These are phyloP conservation scores for Solanum chiquidenum DNA, from an alignment of 257 asterid genomes.

Conservation along the genomic window DNA sequence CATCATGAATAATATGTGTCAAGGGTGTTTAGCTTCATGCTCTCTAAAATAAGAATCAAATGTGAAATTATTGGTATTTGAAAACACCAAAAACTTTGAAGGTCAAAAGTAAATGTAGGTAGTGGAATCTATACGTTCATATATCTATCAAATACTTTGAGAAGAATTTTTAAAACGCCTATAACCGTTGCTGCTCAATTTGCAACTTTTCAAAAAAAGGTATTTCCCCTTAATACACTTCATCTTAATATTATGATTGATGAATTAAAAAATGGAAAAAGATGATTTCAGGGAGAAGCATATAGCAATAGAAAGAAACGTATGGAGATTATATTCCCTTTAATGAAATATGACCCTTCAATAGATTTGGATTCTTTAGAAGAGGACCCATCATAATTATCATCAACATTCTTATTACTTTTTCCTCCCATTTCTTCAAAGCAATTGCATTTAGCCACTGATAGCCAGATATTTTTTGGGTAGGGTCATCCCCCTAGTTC, in stretches of 20 bases:
- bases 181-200: not conserved
- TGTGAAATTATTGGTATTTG: not conserved
- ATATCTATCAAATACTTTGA: not conserved
- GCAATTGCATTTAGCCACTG: not conserved
- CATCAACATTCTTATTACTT: not conserved
- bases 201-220: not conserved
- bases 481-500: not conserved
- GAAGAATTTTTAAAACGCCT: not conserved
- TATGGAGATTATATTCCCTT: not conserved
- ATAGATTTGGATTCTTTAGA: conserved; percentile 3
- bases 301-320: not conserved
- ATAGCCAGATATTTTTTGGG: not conserved
- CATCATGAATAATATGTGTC: not conserved
- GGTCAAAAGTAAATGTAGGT: not conserved
- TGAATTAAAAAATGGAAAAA: not conserved
- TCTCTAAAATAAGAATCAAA: not conserved
- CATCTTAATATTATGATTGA: not conserved
- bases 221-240: not conserved
- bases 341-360: not conserved
- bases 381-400: not conserved
- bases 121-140: not conserved
- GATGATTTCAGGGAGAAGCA: not conserved
- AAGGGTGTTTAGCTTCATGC: not conserved
- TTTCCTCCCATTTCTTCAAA: not conserved
- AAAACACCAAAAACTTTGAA: not conserved